Evolutionary conservation across 768 basidiomycete species (phyloP).

Genomic region (Podaxis rugospora): DNA sequence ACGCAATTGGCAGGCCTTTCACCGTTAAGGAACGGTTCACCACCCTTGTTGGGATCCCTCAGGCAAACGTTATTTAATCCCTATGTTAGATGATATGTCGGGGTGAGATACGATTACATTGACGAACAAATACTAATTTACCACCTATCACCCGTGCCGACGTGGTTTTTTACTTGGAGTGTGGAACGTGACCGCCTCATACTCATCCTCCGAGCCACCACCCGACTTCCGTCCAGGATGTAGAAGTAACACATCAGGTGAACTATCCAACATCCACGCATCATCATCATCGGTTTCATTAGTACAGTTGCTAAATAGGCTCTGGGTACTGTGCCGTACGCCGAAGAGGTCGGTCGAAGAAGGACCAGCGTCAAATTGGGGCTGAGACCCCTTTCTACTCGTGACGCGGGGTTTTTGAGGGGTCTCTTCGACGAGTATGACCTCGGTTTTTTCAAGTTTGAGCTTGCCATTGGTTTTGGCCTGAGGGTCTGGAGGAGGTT

Average conservation of each 20-base stretch:
- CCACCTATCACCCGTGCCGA: neutral
- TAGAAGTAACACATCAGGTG: conserved; percentile 15
- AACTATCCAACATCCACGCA: conserved; percentile 16
- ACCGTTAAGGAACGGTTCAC: neutral
- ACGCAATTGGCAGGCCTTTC: neutral
- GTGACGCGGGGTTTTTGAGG: conserved; percentile 20
- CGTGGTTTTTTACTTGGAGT: conserved; percentile 10
- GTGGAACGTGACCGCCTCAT: conserved; percentile 9
- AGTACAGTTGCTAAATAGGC: conserved; percentile 1
- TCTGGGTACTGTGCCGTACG: neutral
- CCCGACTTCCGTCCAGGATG: conserved; percentile 5
- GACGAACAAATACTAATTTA: neutral
- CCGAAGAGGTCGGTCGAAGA: conserved; percentile 7
- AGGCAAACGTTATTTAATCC: neutral
- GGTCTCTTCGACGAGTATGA: conserved; percentile 15
- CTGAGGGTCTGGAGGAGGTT: neutral
- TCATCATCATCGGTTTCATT: conserved; percentile 15
- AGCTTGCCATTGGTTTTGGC: neutral
- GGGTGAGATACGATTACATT: neutral
- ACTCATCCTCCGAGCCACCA: conserved; percentile 10
- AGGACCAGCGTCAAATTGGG: neutral
- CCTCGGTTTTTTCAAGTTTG: neutral
- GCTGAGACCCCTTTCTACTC: conserved; percentile 18
- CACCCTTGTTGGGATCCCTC: neutral
- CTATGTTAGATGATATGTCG: neutral